phyloP scores from a whole-genome alignment of 1,139 yeast genomes.

The Citeromyces hawaiiensis region DNA sequence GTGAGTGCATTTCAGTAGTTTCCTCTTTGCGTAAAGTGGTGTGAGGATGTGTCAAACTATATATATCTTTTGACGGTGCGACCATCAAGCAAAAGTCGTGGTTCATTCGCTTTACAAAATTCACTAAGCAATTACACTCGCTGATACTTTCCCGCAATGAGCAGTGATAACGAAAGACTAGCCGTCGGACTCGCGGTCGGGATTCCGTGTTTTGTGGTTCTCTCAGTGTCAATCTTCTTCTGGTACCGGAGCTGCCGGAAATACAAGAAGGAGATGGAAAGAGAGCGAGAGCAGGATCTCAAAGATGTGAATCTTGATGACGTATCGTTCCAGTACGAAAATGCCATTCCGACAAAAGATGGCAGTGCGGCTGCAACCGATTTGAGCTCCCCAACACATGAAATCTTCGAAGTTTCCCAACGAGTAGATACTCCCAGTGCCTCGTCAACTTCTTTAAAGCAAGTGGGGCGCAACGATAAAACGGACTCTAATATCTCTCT shows the following conservation, averaged over 20 bases:
- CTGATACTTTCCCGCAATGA: not conserved
- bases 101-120: not conserved
- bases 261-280: slow-evolving; percentile 20
- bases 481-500: not conserved
- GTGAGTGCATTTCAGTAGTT: too few species aligned
- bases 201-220: slow-evolving; percentile 24
- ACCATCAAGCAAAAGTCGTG: not conserved
- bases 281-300: slow-evolving; percentile 8
- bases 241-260: slow-evolving; percentile 22
- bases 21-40: too few species aligned
- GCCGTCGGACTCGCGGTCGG: slow-evolving; percentile 39
- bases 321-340: slow-evolving; percentile 4
- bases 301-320: slow-evolving; percentile 14
- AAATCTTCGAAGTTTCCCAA: not conserved
- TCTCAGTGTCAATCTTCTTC: slow-evolving; percentile 18
- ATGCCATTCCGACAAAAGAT: not conserved
- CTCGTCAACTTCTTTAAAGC: not conserved
- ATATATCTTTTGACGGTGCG: not conserved
- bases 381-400: slow-evolving; percentile 1
- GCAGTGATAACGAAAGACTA: slow-evolving; percentile 6
- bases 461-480: not conserved
- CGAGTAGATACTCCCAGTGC: not conserved
- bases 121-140: not conserved
- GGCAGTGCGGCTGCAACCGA: not conserved
- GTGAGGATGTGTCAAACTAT: not conserved